These are phyloP conservation scores for Skeletonema grethae DNA, from an alignment of 108 stramenopile species.

Conservation along the genomic window DNA sequence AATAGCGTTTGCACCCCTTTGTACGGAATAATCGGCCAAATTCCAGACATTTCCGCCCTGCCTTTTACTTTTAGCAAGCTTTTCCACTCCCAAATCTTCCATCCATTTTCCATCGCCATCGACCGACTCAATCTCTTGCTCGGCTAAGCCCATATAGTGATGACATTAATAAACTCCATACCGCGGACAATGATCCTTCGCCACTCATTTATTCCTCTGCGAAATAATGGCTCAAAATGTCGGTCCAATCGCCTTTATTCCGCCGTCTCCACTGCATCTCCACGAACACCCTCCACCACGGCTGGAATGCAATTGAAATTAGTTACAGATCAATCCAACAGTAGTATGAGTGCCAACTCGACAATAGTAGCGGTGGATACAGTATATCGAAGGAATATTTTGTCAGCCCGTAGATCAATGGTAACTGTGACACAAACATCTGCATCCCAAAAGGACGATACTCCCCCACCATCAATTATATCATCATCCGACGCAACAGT, in stretches of 20 bases:
- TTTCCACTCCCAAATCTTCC: no score
- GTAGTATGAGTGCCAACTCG: not conserved
- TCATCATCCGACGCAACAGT: not conserved
- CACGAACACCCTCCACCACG: not conserved
- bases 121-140: no score
- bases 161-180: not conserved
- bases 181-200: not conserved
- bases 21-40: no score
- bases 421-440: constrained; percentile 21
- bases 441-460: constrained; percentile 6
- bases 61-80: no score
- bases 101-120: no score
- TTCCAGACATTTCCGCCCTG: no score
- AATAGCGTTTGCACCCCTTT: no score
- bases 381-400: not conserved
- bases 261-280: not conserved
- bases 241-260: not conserved
- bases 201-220: not conserved
- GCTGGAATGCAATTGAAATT: not conserved
- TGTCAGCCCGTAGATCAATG: constrained; percentile 4
- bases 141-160: no score
- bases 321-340: not conserved
- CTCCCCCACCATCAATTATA: not conserved
- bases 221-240: not conserved
- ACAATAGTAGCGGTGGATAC: not conserved